Evolutionary conservation across 768 basidiomycete genomes (phyloP).

Genomic region (Agrocybe praecox): DNA sequence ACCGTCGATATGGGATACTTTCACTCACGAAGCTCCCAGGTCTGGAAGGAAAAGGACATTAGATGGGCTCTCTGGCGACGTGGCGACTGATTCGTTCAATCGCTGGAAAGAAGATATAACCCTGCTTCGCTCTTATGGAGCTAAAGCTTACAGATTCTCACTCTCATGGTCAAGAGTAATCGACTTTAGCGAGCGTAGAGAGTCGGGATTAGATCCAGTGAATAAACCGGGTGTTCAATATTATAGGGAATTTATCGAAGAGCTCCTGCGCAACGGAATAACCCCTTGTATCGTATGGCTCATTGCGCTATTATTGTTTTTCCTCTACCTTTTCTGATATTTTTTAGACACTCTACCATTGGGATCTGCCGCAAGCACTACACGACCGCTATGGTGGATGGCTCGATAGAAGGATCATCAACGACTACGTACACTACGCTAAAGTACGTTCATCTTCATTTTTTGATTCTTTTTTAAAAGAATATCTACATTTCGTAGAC

Average conservation of each 20-base stretch:
- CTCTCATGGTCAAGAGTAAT: conserved; percentile 76
- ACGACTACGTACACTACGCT: conserved; percentile 67
- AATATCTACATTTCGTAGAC: no score
- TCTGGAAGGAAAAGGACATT: conserved; percentile 50
- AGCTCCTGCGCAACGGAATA: conserved; percentile 58
- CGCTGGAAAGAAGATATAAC: conserved; percentile 68
- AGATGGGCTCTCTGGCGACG: conserved; percentile 65
- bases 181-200: conserved; percentile 34
- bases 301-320: conserved; percentile 1
- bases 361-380: conserved; percentile 77
- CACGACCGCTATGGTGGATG: conserved; percentile 77
- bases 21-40: conserved; percentile 44
- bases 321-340: not conserved
- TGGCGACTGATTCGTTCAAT: conserved; percentile 69
- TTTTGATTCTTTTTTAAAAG: no score
- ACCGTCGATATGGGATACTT: conserved; percentile 76
- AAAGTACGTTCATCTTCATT: conserved; percentile 29
- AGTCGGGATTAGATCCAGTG: conserved; percentile 52
- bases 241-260: conserved; percentile 70
- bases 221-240: conserved; percentile 68
- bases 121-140: conserved; percentile 63
- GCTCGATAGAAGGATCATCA: conserved; percentile 65
- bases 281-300: conserved; percentile 58
- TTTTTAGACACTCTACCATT: conserved; percentile 67
- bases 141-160: conserved; percentile 75